Conservation (phyloP, 2,329 filamentous ascomycete genomes). For the Penicillium digitatum region DNA sequence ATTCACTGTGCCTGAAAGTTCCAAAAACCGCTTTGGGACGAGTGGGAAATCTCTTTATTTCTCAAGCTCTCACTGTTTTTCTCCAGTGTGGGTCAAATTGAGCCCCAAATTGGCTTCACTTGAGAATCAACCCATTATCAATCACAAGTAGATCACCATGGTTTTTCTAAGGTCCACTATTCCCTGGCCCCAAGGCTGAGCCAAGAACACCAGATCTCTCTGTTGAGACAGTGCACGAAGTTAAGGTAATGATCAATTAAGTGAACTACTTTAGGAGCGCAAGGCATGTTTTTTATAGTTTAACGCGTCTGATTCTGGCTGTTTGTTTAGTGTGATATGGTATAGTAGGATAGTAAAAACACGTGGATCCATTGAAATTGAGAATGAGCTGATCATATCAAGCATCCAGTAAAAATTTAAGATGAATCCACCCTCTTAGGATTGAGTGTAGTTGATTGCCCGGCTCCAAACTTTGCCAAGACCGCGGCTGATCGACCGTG, state of each 20-base stretch:
- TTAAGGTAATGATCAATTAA: slow-evolving; percentile 2
- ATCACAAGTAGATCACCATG: neutral
- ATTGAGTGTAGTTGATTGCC: slow-evolving; percentile 30
- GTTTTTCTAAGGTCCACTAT: neutral
- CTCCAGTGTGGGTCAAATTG: neutral
- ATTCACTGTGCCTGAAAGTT: neutral
- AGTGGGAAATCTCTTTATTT: neutral
- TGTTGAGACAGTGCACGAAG: neutral
- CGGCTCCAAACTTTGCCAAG: slow-evolving; percentile 38
- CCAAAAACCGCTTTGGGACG: neutral
- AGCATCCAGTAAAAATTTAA: neutral
- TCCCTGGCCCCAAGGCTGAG: neutral
- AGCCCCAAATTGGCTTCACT: neutral
- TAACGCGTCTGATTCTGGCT: neutral
- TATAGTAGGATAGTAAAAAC: neutral
- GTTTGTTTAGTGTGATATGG: neutral
- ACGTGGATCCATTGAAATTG: neutral
- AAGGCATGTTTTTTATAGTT: neutral
- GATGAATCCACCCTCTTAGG: neutral
- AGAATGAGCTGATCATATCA: neutral
- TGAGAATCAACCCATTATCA: neutral
- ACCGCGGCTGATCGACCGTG: slow-evolving; percentile 14
- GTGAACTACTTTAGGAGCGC: neutral
- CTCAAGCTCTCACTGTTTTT: neutral
- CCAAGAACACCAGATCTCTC: neutral